Base-by-base conservation (phyloP, 2,329 filamentous ascomycete species). In the Xylaria sp. region DNA sequence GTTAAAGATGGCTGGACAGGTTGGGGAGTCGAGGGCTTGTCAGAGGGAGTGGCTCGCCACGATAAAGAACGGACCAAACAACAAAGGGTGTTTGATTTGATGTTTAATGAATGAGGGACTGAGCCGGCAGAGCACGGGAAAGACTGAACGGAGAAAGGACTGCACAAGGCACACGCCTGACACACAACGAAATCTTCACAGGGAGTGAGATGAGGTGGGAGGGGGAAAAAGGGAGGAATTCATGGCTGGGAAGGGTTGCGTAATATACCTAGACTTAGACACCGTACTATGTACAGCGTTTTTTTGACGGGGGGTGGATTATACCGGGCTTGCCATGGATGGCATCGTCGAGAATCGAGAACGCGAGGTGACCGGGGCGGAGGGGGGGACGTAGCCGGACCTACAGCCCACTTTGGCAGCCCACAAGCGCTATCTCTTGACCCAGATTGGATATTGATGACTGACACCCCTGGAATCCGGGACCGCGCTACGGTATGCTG, bases 11-110 rank as follows among this genome's bases (percentile, higher is more conserved):
- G 36, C 64, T 63, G 55, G 60, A 41, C 20, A 67, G 50, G 43
- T 55, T 65, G 46, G 60, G 60, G 52, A 66, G 53, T 72, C 69
- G 65, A 61, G 45, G 23, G 28, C 52, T 64, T 70, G 63, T 67
- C 67, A 63, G 50, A 63, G 48, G 48, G 52, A 63, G 64, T 70
- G 68, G 70, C 69, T 67, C 52, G 71, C 66, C 69, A 68, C 69
- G 62, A 69, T 63, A 75, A 77, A 73, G 73, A 73, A 72, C 68
- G 72, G 70, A 73, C 71, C 70, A 72, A 73, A 73, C 73, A 73
- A 75, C 74, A 76, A 76, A 73, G 69, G 69, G 48, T 73, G 72
- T 72, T 72, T 71, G 66, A n/a, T n/a, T 60, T 56, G 59, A 67
- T 72, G 13, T 39, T 39, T 58, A 76, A 77, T 64, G 74, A 71